Base-by-base conservation (phyloP, 371 early-diverging fungal species). In the Mucor mucedo region DNA sequence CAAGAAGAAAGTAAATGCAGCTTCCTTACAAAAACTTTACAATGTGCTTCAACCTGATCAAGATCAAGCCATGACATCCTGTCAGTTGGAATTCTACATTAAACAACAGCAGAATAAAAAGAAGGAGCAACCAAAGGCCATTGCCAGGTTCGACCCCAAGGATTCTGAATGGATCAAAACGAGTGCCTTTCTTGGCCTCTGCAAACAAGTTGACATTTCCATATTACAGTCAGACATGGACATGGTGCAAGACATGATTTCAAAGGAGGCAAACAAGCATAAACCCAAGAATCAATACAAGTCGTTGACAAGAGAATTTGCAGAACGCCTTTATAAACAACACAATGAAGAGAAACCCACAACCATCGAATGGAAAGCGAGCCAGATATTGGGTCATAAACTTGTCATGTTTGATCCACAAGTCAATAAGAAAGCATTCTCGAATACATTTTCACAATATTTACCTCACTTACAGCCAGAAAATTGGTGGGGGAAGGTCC, bases 401-500 rank as follows among this genome's bases (percentile, higher is more conserved):
- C 55, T 71, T 2, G 49, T 80, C 27, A 58, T 66, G 61, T 70
- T 75, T 58, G 74, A 63, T 27, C 68, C 73, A 0, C 8, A 8
- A 8, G 60, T 80, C 7, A 58, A 71, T 49, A 52, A 65, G 28
- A 47, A 60, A 1, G 7, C 14, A 11, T 55, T 73, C 30, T 71
- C 69, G 10, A 10, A 52, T 6, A 59, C 48, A 35, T 49, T 77
- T 3, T 41, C 64, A 38, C 21, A 13, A 4, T 69, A 65, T 52
- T 45, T 80, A 21, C 70, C 74, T 14, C 50, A 71, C 8, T 62
- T 80, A 27, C 47, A 69, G n/a, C 78, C 80, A 5, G 52, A 71
- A 8, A 60, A 16, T 13, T 80, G 80, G 80, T 77, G 78, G 78
- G 66, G 69, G 16, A 77, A 69, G 52, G 40, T 77, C 29, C 78